Base-by-base conservation (phyloP, 345 rosid genomes). In the Diplotaxis tenuifolia region DNA sequence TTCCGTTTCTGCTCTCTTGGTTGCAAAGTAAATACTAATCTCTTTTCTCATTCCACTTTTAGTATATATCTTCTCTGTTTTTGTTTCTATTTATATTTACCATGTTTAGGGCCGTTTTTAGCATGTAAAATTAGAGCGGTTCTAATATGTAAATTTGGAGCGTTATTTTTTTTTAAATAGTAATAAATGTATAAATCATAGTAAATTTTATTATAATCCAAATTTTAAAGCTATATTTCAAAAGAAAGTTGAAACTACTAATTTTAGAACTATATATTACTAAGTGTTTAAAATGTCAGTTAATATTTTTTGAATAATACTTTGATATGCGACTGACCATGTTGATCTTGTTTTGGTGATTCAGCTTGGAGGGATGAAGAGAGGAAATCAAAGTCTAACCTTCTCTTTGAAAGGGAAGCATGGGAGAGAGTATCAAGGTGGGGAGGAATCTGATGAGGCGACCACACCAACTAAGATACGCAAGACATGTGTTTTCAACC, bases 1-100 rank as follows among this genome's bases (percentile, higher is more conserved):
- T 93, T 87, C 88, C 78, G 96, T 54, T 93, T 93, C 86, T 93
- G 98, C 55, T 93, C 98, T 47, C 90, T 93, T 18, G 96, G 96
- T 29, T 93, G 98, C 88, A 93, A 93, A 74, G 84, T 82, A 78
- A 77, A 47, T 47, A 11, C 1, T 4, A 53, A 10, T 1, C 6
- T 42, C 40, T 56, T 3, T 34, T 7, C 9, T 5, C 50, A 16
- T 47, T 47, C 18, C 18, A 14, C 50, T n/a, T 42, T 42, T 18
- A n/a, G 18, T 14, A 42, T 2, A 42, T 42, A 1, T 38, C 6
- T n/a, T 47, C 8, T 47, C 53, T 47, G 4, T 47, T 47, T 47
- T 16, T 42, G 15, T 12, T 38, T 38, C n/a, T n/a, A 5, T 1
- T 25, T 25, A 25, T 25, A 2, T 25, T 25, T 25, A 25, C 4